A percentile compares a stretch with the other conserved stretches of the same genome.
Conservation (phyloP, 129 eudicot species). For the Flaveria trinervia region DNA sequence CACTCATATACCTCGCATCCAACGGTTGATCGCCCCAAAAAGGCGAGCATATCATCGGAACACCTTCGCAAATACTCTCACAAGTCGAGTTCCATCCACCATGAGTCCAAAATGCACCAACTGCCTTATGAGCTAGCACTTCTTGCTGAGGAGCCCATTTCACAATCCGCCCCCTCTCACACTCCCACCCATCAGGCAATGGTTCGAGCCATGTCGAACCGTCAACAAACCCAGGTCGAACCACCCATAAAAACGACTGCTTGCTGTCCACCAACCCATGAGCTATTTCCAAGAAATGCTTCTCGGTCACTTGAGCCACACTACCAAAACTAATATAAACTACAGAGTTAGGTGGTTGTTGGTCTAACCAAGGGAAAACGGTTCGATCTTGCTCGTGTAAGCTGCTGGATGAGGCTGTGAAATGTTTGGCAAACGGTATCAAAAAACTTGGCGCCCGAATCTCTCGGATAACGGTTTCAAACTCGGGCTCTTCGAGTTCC, state of each 20-base stretch:
- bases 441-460: conserved; percentile 39
- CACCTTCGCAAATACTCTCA: conserved; percentile 64
- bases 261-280: conserved; percentile 53
- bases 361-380: conserved; percentile 49
- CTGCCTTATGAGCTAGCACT: conserved; percentile 54
- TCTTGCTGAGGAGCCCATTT: conserved; percentile 67
- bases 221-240: conserved; percentile 44
- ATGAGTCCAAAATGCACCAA: conserved; percentile 55
- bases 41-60: conserved; percentile 51
- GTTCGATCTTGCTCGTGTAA: conserved; percentile 38
- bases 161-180: conserved; percentile 48
- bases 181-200: conserved; percentile 36
- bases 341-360: conserved; percentile 44
- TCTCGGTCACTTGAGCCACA: conserved; percentile 33
- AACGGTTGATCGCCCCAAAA: conserved; percentile 42
- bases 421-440: conserved; percentile 43
- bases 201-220: conserved; percentile 36
- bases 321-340: conserved; percentile 71
- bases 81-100: conserved; percentile 72
- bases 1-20: conserved; percentile 40
- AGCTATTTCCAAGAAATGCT: conserved; percentile 47
- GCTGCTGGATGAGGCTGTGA: conserved; percentile 36
- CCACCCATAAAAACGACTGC: conserved; percentile 55
- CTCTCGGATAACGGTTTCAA: conserved; percentile 14
- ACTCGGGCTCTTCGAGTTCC: conserved; percentile 44